Percentiles rank a stretch among this genome's conserved stretches.
Evolutionary conservation across 164 flowering plant genomes (phyloP).

Genomic region (Cinnamomum chago): DNA sequence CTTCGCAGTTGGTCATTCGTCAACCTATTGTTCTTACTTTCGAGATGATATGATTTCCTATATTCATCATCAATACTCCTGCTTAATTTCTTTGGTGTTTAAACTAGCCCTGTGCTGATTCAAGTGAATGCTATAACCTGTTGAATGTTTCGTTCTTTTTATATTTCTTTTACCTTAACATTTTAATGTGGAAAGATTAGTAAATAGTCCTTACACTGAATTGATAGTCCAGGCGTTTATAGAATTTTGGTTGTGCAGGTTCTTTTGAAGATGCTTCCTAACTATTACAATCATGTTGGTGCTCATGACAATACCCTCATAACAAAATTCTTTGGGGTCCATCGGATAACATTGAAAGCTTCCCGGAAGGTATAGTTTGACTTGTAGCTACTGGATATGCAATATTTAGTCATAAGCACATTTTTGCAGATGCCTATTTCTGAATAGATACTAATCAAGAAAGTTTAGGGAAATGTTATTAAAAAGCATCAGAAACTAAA

Average conservation of each 20-base stretch:
- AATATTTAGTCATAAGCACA: too few species aligned
- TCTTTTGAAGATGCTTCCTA: conserved; percentile 78
- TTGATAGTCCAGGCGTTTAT: conserved; percentile 7
- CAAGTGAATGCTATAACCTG: background rate
- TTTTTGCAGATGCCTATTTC: too few species aligned
- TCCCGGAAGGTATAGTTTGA: conserved; percentile 69
- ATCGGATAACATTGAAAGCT: conserved; percentile 53
- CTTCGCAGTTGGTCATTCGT: background rate
- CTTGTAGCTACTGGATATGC: background rate
- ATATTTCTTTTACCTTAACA: background rate
- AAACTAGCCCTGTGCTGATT: background rate
- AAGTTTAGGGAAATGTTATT: too few species aligned
- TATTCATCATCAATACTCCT: background rate
- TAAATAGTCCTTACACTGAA: background rate
- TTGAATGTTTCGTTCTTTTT: background rate
- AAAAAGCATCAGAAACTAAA: too few species aligned
- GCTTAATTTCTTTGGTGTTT: background rate
- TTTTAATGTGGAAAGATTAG: background rate
- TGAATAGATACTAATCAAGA: too few species aligned
- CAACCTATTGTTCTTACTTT: background rate
- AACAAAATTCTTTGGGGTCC: conserved; percentile 94
- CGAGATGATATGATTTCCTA: background rate
- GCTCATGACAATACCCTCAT: conserved; percentile 82
- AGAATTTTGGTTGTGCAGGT: conserved; percentile 32
- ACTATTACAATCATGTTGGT: conserved; percentile 67